phyloP scores from a whole-genome alignment of 2,329 filamentous ascomycete genomes.

The Exophiala lecanii-corni region DNA sequence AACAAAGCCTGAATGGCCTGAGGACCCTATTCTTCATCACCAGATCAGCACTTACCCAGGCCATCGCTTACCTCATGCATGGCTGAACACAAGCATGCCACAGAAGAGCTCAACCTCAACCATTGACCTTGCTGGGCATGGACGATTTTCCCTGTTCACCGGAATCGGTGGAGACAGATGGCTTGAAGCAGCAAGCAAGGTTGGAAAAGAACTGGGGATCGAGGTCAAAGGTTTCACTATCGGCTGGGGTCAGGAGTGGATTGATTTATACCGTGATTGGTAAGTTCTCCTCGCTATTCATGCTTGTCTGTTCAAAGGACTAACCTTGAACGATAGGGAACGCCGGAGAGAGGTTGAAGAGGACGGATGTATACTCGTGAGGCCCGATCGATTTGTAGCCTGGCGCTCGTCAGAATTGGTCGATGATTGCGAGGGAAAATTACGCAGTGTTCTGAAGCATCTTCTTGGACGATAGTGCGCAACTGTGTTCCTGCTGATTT shows the following conservation, averaged over 20 bases:
- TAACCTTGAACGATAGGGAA: conserved; percentile 25
- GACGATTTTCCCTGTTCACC: conserved; percentile 48
- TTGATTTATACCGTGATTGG: conserved; percentile 62
- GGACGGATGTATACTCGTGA: conserved; percentile 53
- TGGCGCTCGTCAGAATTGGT: conserved; percentile 41
- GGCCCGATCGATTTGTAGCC: conserved; percentile 57
- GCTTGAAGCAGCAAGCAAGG: conserved; percentile 46
- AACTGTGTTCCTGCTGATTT: too few species aligned
- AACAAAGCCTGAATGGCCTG: conserved; percentile 20
- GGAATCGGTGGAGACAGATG: conserved; percentile 55
- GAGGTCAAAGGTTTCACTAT: conserved; percentile 49
- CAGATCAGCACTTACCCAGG: conserved; percentile 55
- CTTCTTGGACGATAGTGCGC: conserved; percentile 9
- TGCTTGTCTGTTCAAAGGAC: neutral
- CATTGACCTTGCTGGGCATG: conserved; percentile 56
- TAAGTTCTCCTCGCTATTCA: conserved; percentile 5
- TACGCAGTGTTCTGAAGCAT: conserved; percentile 13
- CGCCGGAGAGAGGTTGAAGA: conserved; percentile 51
- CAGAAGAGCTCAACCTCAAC: conserved; percentile 47
- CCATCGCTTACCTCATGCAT: conserved; percentile 57
- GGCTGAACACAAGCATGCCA: conserved; percentile 52
- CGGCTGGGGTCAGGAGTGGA: conserved; percentile 55
- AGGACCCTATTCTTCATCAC: conserved; percentile 43
- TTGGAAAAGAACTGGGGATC: conserved; percentile 40
- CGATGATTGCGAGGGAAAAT: conserved; percentile 15